Conservation (phyloP, 2,329 filamentous ascomycete species). For the Colletotrichum chlorophyti region DNA sequence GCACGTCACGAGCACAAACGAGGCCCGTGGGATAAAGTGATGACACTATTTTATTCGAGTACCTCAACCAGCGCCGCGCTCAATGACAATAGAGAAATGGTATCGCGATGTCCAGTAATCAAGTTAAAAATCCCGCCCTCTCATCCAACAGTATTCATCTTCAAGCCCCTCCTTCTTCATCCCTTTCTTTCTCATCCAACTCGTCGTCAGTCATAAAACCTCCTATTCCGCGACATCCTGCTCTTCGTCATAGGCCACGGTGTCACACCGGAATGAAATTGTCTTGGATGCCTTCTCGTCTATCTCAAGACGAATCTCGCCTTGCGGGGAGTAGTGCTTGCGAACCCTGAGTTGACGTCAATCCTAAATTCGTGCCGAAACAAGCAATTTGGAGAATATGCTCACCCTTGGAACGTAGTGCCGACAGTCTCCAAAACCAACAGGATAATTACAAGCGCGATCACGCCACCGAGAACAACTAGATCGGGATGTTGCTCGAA, state of each 20-base stretch:
- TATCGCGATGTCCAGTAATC: slow-evolving; percentile 17
- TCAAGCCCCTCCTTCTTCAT: not conserved
- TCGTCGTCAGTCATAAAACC: not conserved
- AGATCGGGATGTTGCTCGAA: slow-evolving; percentile 26
- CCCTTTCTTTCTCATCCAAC: not conserved
- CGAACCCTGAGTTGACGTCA: slow-evolving; percentile 8
- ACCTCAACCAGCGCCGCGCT: slow-evolving; percentile 22
- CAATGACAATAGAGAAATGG: slow-evolving; percentile 10
- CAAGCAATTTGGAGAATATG: not conserved
- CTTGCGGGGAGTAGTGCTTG: slow-evolving; percentile 15
- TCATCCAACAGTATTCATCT: no score
- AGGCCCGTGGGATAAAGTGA: not conserved
- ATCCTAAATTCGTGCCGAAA: not conserved
- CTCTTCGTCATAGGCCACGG: not conserved
- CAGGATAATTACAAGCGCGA: slow-evolving; percentile 16
- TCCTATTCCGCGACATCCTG: not conserved
- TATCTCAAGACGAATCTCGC: slow-evolving; percentile 10
- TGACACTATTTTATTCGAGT: not conserved
- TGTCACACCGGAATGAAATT: slow-evolving; percentile 15
- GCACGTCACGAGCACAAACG: not conserved
- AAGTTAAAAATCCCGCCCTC: slow-evolving; percentile 19
- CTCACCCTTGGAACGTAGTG: slow-evolving; percentile 24
- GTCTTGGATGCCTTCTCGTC: slow-evolving; percentile 18
- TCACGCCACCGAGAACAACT: slow-evolving; percentile 21
- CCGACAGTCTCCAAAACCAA: slow-evolving; percentile 23